phyloP scores from a whole-genome alignment of 495 filamentous ascomycete species.

The Schizothecium vesticola region DNA sequence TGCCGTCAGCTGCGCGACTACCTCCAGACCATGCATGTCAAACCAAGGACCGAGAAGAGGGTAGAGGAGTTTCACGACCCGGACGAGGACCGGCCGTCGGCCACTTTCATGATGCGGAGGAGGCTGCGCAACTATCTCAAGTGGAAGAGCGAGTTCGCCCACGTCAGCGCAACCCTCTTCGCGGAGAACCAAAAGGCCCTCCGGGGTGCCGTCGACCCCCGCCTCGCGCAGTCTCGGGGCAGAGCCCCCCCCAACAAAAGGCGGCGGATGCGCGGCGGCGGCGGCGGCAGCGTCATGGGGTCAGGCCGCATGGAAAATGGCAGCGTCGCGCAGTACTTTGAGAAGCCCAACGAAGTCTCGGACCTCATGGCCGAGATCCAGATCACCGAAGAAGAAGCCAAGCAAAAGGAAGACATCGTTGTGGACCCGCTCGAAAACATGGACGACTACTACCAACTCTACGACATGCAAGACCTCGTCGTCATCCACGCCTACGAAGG shows the following conservation, averaged over 20 bases:
- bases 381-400: slow-evolving; percentile 73
- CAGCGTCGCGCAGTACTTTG: slow-evolving; percentile 46
- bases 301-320: slow-evolving; percentile 47
- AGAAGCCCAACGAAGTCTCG: slow-evolving; percentile 44
- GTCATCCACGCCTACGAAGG: slow-evolving; percentile 86
- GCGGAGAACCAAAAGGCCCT: slow-evolving; percentile 75
- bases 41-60: slow-evolving; percentile 43
- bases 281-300: slow-evolving; percentile 39
- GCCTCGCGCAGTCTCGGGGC: slow-evolving; percentile 36
- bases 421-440: slow-evolving; percentile 81
- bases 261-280: slow-evolving; percentile 82
- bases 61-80: slow-evolving; percentile 36
- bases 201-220: slow-evolving; percentile 51
- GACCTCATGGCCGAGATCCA: slow-evolving; percentile 63
- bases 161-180: slow-evolving; percentile 70
- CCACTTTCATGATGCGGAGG: slow-evolving; percentile 80
- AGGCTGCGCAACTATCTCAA: slow-evolving; percentile 81
- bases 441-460: slow-evolving; percentile 88
- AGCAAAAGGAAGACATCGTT: slow-evolving; percentile 69
- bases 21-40: slow-evolving; percentile 83
- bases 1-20: slow-evolving; percentile 89
- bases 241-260: slow-evolving; percentile 77
- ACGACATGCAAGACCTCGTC: slow-evolving; percentile 84
- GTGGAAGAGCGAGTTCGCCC: slow-evolving; percentile 87
- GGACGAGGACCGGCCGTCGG: slow-evolving; percentile 59